Evolutionary conservation across 192 early-diverging fungal genomes (phyloP).

Genomic region (Coemansia sp.): DNA sequence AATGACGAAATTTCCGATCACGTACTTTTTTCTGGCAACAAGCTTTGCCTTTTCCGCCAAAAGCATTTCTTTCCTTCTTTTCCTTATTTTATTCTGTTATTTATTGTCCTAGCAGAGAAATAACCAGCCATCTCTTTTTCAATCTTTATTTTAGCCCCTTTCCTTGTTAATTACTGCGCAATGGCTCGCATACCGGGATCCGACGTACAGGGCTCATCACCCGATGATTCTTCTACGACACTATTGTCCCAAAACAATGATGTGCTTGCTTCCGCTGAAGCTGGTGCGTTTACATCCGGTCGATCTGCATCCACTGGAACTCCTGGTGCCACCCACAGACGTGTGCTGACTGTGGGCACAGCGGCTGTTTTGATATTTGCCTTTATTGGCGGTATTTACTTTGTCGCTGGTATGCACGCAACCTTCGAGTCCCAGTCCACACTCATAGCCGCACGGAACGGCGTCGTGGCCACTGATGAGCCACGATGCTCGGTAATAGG

Average conservation of each 20-base stretch:
- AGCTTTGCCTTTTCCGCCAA: no score
- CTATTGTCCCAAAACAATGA: slow-evolving; percentile 18
- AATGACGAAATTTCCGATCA: no score
- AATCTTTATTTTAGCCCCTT: not conserved
- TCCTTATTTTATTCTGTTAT: not conserved
- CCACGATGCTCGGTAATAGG: slow-evolving; percentile 69
- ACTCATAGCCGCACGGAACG: slow-evolving; percentile 45
- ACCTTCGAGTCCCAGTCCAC: slow-evolving; percentile 29
- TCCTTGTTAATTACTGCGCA: not conserved
- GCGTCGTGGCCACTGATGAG: slow-evolving; percentile 71
- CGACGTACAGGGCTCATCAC: slow-evolving; percentile 4
- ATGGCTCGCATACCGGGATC: not conserved
- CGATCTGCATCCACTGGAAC: not conserved
- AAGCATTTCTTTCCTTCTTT: not conserved
- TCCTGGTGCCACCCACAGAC: not conserved
- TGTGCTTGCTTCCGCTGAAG: not conserved
- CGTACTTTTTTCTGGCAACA: not conserved
- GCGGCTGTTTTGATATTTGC: slow-evolving; percentile 9
- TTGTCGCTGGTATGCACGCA: slow-evolving; percentile 4
- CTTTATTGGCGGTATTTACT: slow-evolving; percentile 26
- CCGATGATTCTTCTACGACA: slow-evolving; percentile 5
- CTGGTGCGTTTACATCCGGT: not conserved
- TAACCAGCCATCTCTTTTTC: not conserved
- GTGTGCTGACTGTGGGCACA: slow-evolving; percentile 8
- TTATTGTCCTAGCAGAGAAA: not conserved